A percentile compares a stretch with the other conserved stretches of the same genome.
Evolutionary conservation across 2,329 filamentous ascomycete genomes (phyloP).

Genomic region (Fusarium sambucinum): DNA sequence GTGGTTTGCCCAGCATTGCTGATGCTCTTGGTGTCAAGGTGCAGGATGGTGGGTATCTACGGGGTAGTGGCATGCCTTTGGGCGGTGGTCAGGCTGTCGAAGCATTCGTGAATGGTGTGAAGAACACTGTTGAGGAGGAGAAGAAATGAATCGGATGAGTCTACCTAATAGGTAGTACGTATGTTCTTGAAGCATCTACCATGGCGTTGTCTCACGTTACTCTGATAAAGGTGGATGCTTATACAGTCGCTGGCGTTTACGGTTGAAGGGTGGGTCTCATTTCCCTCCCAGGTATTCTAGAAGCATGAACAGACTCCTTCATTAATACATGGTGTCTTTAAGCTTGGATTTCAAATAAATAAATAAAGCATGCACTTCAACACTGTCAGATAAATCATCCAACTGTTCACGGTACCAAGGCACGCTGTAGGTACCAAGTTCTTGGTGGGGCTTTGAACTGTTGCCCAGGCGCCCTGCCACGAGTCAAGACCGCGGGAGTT

Average conservation of each 20-base stretch:
- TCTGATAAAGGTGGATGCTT: conserved; percentile 23
- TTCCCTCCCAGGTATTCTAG: not conserved
- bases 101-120: conserved; percentile 91
- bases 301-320: not conserved
- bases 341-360: not conserved
- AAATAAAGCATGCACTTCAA: not conserved
- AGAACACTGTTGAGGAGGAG: conserved; percentile 77
- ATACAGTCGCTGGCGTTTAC: conserved; percentile 18
- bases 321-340: not conserved
- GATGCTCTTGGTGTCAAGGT: conserved; percentile 86
- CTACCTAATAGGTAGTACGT: not conserved
- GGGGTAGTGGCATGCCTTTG: conserved; percentile 82
- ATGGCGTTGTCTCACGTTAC: conserved; percentile 16
- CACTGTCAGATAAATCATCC: not conserved
- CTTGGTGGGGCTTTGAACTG: conserved; percentile 14
- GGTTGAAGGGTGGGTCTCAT: conserved; percentile 1
- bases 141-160: conserved; percentile 39
- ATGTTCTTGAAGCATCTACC: not conserved
- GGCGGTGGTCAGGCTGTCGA: conserved; percentile 91
- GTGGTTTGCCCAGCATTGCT: conserved; percentile 88
- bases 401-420: not conserved
- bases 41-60: conserved; percentile 84
- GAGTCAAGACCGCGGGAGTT: conserved; percentile 14
- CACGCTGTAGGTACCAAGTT: not conserved
- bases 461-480: conserved; percentile 10